phyloP scores from a whole-genome alignment of 768 basidiomycete species.

The Auriscalpium vulgare region DNA sequence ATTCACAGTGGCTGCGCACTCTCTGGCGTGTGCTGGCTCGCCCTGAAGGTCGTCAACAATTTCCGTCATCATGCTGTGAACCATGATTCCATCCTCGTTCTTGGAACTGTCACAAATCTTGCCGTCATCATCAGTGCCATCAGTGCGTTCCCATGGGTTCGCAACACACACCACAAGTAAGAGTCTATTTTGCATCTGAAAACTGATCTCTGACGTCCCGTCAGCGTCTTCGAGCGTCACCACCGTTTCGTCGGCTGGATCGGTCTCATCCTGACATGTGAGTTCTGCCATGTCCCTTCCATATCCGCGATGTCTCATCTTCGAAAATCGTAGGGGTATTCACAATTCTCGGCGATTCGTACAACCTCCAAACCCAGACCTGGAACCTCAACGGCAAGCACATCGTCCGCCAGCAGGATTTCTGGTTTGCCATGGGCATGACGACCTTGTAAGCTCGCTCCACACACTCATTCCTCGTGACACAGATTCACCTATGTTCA shows the following conservation, averaged over 20 bases:
- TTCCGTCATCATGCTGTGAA: constrained; percentile 28
- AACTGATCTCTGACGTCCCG: constrained; percentile 9
- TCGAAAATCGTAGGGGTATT: constrained; percentile 26
- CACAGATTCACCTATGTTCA: constrained; percentile 8
- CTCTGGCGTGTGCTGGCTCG: constrained; percentile 31
- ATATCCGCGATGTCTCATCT: too few relatives aligned
- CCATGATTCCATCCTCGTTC: constrained; percentile 28
- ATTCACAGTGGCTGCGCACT: constrained; percentile 36
- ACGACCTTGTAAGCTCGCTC: constrained; percentile 28
- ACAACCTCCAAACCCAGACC: constrained; percentile 25
- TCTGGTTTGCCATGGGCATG: constrained; percentile 36
- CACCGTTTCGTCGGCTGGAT: constrained; percentile 39
- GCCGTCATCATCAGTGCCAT: constrained; percentile 28
- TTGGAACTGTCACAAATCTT: constrained; percentile 33
- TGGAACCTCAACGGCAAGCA: constrained; percentile 27
- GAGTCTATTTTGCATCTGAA: constrained; percentile 7
- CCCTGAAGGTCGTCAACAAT: constrained; percentile 28
- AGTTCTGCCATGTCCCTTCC: not conserved
- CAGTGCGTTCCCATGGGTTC: constrained; percentile 35
- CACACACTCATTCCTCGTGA: not conserved
- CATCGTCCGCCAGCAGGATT: constrained; percentile 32
- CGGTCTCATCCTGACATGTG: constrained; percentile 20
- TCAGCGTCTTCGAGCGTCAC: constrained; percentile 34
- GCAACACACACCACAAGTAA: constrained; percentile 36
- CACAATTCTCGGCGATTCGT: constrained; percentile 33